Evolutionary conservation across 2,329 filamentous ascomycete species (phyloP).

Genomic region (Ophiostoma piceae): DNA sequence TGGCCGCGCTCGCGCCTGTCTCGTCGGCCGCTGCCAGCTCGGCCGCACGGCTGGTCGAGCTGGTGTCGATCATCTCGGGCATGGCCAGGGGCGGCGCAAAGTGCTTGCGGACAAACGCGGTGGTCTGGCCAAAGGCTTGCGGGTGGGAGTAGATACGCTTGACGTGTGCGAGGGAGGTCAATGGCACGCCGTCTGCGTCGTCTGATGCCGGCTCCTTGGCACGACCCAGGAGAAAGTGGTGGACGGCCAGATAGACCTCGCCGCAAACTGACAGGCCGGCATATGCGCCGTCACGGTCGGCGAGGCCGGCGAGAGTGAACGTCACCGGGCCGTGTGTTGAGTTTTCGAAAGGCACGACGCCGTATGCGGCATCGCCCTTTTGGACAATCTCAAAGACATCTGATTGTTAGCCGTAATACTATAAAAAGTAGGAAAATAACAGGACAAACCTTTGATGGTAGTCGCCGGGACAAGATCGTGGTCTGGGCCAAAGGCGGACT

Average conservation of each 20-base stretch:
- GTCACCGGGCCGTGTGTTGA: slow-evolving; percentile 90
- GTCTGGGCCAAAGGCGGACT: slow-evolving; percentile 41
- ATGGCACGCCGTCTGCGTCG: slow-evolving; percentile 34
- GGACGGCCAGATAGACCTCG: slow-evolving; percentile 81
- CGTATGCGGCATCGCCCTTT: slow-evolving; percentile 56
- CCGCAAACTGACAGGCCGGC: slow-evolving; percentile 69
- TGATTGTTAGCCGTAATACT: slow-evolving; percentile 31
- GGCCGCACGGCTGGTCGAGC: slow-evolving; percentile 79
- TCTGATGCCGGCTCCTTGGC: slow-evolving; percentile 17
- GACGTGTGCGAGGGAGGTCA: slow-evolving; percentile 55
- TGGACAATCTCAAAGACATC: slow-evolving; percentile 81
- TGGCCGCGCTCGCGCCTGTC: slow-evolving; percentile 63
- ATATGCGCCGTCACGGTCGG: slow-evolving; percentile 62
- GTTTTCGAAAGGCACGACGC: slow-evolving; percentile 93
- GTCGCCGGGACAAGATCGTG: slow-evolving; percentile 48
- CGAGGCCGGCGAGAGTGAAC: slow-evolving; percentile 82
- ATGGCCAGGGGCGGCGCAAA: slow-evolving; percentile 37
- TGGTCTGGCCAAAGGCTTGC: slow-evolving; percentile 82
- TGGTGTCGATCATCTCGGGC: slow-evolving; percentile 74
- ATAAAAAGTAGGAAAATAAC: too few relatives aligned
- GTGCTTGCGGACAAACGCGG: slow-evolving; percentile 62
- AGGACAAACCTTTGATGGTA: slow-evolving; percentile 43
- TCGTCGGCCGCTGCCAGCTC: slow-evolving; percentile 62
- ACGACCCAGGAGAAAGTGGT: slow-evolving; percentile 75
- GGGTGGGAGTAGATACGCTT: slow-evolving; percentile 84